Conservation (phyloP, 208 protist species). For the Vickermania ingenoplastis region DNA sequence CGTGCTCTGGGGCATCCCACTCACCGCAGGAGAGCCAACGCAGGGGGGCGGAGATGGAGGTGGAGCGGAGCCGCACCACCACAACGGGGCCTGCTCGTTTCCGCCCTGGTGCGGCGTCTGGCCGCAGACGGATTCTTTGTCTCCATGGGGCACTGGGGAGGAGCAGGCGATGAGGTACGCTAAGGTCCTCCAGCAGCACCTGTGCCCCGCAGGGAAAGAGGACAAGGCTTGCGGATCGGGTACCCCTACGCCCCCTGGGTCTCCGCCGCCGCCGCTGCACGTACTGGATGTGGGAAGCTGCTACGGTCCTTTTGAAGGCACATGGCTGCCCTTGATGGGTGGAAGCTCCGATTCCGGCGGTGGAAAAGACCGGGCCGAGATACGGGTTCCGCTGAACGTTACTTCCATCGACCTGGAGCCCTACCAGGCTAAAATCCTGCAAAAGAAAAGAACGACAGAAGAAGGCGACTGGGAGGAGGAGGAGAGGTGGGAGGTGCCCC, state of each 20-base stretch:
- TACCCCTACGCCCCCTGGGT: too few relatives aligned
- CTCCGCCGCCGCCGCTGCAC: slow-evolving; percentile 17
- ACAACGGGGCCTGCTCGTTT: not conserved
- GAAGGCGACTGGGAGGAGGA: not conserved
- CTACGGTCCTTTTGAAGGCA: slow-evolving; percentile 67
- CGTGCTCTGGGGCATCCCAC: slow-evolving; percentile 6
- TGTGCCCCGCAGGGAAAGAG: too few relatives aligned
- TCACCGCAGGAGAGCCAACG: not conserved
- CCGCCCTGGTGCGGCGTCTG: not conserved
- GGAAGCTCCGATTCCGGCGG: not conserved
- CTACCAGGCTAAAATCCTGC: slow-evolving; percentile 10
- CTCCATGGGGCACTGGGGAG: not conserved
- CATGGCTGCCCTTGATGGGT: not conserved
- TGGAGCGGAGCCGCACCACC: not conserved
- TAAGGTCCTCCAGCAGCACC: too few relatives aligned
- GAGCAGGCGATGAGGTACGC: not conserved
- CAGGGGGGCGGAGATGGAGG: not conserved
- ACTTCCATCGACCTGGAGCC: slow-evolving; percentile 55
- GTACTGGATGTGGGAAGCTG: slow-evolving; percentile 77
- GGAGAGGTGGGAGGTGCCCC: slow-evolving; percentile 6
- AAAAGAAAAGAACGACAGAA: not conserved
- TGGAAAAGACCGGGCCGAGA: not conserved
- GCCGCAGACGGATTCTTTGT: not conserved
- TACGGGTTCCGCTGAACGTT: slow-evolving; percentile 51
- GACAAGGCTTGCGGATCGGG: too few relatives aligned